phyloP scores from a whole-genome alignment of 2,329 filamentous ascomycete genomes.

The Alternaria brassicae region DNA sequence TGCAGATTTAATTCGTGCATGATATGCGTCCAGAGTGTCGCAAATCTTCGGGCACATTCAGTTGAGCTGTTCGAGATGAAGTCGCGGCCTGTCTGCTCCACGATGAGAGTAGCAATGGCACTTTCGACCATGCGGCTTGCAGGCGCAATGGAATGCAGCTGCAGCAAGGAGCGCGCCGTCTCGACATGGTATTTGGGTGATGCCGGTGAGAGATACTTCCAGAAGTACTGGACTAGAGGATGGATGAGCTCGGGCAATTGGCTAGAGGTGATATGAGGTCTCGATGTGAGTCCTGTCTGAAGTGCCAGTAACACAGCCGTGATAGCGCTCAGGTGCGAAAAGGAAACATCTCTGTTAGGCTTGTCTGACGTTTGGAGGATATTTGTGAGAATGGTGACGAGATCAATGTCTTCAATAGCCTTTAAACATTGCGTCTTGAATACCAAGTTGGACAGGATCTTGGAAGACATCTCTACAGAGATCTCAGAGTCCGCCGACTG shows the following conservation, averaged over 20 bases:
- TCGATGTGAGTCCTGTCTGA: constrained; percentile 34
- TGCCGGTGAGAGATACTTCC: constrained; percentile 80
- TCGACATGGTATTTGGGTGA: constrained; percentile 95
- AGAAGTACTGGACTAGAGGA: constrained; percentile 74
- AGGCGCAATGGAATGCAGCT: constrained; percentile 76
- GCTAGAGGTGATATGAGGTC: constrained; percentile 41
- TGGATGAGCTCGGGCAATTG: constrained; percentile 70
- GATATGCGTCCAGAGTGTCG: constrained; percentile 82
- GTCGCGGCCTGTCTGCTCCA: constrained; percentile 14
- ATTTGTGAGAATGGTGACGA: constrained; percentile 33
- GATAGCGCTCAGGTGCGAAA: constrained; percentile 41
- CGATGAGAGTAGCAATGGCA: constrained; percentile 73
- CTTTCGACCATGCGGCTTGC: constrained; percentile 80
- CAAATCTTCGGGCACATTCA: constrained; percentile 73
- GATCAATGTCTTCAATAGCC: constrained; percentile 37
- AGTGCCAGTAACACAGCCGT: constrained; percentile 44
- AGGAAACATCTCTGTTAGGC: constrained; percentile 23
- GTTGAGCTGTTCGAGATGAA: constrained; percentile 9
- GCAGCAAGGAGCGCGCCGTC: constrained; percentile 84
- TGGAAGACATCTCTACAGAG: constrained; percentile 41
- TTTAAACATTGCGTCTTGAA: constrained; percentile 39
- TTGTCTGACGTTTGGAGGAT: constrained; percentile 22
- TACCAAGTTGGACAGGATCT: constrained; percentile 44
- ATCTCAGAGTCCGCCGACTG: constrained; percentile 11
- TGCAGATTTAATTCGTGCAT: constrained; percentile 51